These are phyloP conservation scores for Xylariaceae sp. DNA, from an alignment of 2,329 filamentous ascomycete species.

Conservation along the genomic window DNA sequence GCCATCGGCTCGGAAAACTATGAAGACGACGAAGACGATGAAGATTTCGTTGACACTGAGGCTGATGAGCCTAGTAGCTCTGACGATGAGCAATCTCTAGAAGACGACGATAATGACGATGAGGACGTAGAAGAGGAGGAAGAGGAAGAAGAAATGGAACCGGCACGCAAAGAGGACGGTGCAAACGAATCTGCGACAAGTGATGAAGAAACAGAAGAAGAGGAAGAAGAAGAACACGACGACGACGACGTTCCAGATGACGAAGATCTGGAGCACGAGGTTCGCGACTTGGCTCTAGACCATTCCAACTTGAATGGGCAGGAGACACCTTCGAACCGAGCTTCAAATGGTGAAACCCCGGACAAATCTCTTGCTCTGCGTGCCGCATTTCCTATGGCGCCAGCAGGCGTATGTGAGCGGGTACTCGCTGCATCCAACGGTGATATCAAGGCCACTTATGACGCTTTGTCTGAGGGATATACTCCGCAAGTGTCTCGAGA, in stretches of 20 bases:
- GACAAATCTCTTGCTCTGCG: conserved; percentile 37
- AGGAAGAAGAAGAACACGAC: background rate
- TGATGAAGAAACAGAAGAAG: background rate
- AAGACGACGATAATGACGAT: background rate
- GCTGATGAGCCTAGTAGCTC: conserved; percentile 8
- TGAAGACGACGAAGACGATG: conserved; percentile 13
- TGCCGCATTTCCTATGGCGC: conserved; percentile 40
- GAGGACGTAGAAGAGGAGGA: background rate
- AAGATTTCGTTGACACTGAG: conserved; percentile 20
- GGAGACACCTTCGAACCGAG: background rate
- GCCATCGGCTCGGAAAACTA: conserved; percentile 27
- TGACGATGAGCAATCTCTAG: background rate
- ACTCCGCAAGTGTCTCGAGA: conserved; percentile 28
- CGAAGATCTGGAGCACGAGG: conserved; percentile 39
- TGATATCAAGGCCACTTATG: conserved; percentile 37
- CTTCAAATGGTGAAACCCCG: conserved; percentile 21
- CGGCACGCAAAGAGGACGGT: background rate
- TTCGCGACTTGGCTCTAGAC: conserved; percentile 40
- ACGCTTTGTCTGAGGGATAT: conserved; percentile 32
- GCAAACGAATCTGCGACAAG: background rate
- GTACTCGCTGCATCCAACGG: conserved; percentile 33
- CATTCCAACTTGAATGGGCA: conserved; percentile 27
- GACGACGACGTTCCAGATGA: background rate
- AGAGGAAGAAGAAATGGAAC: conserved; percentile 32
- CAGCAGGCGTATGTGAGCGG: conserved; percentile 34